Conservation (phyloP, 1,284 basidiomycete genomes). For the Puccinia novopanici region DNA sequence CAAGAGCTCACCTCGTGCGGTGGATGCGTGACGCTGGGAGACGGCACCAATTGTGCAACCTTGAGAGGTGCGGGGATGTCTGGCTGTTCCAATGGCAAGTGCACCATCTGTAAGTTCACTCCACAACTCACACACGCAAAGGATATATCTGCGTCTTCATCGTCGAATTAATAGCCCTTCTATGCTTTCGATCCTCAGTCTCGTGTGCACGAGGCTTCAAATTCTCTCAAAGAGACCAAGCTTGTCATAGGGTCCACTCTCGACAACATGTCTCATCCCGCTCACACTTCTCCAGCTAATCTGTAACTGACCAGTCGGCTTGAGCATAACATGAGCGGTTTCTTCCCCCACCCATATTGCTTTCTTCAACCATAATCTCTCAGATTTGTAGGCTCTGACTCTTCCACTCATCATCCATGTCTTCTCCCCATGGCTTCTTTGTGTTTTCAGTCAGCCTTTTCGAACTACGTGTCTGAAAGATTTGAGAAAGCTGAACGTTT, state of each 20-base stretch:
- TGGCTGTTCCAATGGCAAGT: conserved; percentile 5
- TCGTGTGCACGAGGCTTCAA: conserved; percentile 6
- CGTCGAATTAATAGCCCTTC: neutral
- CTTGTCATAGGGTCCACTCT: neutral
- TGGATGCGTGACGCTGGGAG: conserved; percentile 8
- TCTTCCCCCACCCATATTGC: too few relatives aligned
- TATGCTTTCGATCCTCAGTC: neutral
- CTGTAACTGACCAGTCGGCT: too few relatives aligned
- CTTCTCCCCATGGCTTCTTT: too few relatives aligned
- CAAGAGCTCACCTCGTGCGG: conserved; percentile 17
- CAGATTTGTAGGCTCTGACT: too few relatives aligned
- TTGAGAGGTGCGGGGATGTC: neutral
- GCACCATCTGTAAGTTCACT: neutral
- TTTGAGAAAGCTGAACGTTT: too few relatives aligned
- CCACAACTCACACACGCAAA: too few relatives aligned
- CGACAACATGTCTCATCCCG: neutral
- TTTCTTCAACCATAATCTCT: too few relatives aligned
- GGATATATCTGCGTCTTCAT: neutral
- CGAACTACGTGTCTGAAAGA: too few relatives aligned
- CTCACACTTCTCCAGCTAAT: neutral
- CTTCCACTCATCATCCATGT: too few relatives aligned
- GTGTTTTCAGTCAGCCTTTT: too few relatives aligned
- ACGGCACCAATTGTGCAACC: conserved; percentile 2
- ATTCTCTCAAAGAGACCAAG: neutral
- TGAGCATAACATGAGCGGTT: too few relatives aligned